These are phyloP conservation scores for Cyclaneusma minus DNA, from an alignment of 2,329 filamentous ascomycete genomes.

Conservation along the genomic window DNA sequence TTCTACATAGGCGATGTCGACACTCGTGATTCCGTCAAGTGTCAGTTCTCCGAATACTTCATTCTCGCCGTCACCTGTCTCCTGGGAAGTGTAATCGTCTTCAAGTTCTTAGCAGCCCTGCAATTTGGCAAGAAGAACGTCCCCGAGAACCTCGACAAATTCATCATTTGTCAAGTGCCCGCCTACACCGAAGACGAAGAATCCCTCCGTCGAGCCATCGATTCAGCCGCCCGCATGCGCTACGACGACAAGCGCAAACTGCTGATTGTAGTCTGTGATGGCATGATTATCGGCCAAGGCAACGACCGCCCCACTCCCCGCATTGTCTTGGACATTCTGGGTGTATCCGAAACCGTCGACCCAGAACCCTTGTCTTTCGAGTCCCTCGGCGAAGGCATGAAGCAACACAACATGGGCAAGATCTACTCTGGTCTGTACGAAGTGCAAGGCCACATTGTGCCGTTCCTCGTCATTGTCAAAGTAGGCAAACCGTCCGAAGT, in stretches of 20 bases:
- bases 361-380: conserved; percentile 95
- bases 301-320: conserved; percentile 91
- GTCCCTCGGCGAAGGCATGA: conserved; percentile 84
- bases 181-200: conserved; percentile 98
- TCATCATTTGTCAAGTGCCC: conserved; percentile 93
- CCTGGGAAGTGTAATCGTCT: conserved; percentile 66
- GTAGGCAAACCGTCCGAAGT: conserved; percentile 75
- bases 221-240: conserved; percentile 85
- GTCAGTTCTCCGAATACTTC: conserved; percentile 80
- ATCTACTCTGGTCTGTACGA: conserved; percentile 96
- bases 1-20: conserved; percentile 91
- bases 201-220: conserved; percentile 87
- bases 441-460: conserved; percentile 94
- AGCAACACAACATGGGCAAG: conserved; percentile 99
- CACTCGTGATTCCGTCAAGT: conserved; percentile 72
- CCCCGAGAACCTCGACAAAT: conserved; percentile 95
- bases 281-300: conserved; percentile 98
- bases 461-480: conserved; percentile 94
- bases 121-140: conserved; percentile 86
- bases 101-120: conserved; percentile 94
- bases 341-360: conserved; percentile 84
- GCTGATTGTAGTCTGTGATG: conserved; percentile 82
- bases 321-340: conserved; percentile 93
- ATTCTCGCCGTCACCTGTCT: conserved; percentile 72
- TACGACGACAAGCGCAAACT: conserved; percentile 99